These are phyloP conservation scores for Epicoccum nigrum DNA, from an alignment of 2,329 filamentous ascomycete genomes.

Conservation along the genomic window DNA sequence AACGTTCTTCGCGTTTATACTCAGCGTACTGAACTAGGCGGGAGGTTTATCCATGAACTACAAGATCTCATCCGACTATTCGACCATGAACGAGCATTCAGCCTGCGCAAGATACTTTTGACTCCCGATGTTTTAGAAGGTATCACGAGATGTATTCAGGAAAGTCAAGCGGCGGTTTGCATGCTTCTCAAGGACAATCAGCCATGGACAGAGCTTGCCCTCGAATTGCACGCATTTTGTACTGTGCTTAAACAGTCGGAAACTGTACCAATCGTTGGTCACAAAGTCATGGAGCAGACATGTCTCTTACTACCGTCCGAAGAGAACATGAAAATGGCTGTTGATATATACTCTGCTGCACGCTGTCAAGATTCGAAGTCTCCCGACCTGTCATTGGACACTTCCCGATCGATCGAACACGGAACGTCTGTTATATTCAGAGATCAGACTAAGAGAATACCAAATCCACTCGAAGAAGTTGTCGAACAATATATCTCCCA, in stretches of 20 bases:
- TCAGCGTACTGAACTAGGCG: slow-evolving; percentile 21
- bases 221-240: slow-evolving; percentile 33
- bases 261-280: slow-evolving; percentile 5
- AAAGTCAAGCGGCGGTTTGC: slow-evolving; percentile 28
- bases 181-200: slow-evolving; percentile 22
- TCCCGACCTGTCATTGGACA: too few species aligned
- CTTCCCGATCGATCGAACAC: too few species aligned
- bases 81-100: slow-evolving; percentile 16
- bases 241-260: slow-evolving; percentile 21
- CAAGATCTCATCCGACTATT: slow-evolving; percentile 26
- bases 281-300: slow-evolving; percentile 3
- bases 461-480: slow-evolving; percentile 18
- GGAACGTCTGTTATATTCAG: not conserved
- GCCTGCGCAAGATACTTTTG: slow-evolving; percentile 25
- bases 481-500: slow-evolving; percentile 29
- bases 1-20: slow-evolving; percentile 20
- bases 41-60: slow-evolving; percentile 24
- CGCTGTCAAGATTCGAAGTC: not conserved
- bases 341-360: slow-evolving; percentile 25
- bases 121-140: slow-evolving; percentile 28
- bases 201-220: slow-evolving; percentile 26
- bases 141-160: slow-evolving; percentile 30
- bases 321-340: slow-evolving; percentile 14
- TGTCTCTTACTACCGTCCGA: slow-evolving; percentile 20
- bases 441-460: not conserved